Evolutionary conservation across 163 green algal genomes (phyloP).

Genomic region (Chlorella variabilis): DNA sequence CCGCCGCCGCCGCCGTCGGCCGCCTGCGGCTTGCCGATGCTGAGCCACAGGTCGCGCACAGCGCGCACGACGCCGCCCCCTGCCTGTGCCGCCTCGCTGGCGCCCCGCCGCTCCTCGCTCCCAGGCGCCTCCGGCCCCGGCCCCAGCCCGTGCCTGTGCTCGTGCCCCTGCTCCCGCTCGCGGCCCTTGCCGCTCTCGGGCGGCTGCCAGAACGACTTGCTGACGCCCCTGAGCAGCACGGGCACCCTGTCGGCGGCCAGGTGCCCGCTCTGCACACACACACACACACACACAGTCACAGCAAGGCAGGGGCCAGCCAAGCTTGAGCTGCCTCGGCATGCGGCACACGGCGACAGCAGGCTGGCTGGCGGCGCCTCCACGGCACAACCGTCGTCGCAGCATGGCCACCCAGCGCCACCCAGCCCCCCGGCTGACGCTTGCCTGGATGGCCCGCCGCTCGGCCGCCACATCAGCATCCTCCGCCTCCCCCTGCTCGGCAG

Average conservation of each 20-base stretch:
- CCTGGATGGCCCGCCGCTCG: conserved; percentile 60
- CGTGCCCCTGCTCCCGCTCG: not conserved
- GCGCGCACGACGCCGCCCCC: conserved; percentile 49
- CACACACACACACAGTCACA: not conserved
- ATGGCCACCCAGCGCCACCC: no score
- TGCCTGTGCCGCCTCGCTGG: no score
- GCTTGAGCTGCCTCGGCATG: no score
- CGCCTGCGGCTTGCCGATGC: conserved; percentile 23
- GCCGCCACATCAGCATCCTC: conserved; percentile 59
- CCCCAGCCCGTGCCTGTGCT: not conserved
- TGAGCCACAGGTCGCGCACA: conserved; percentile 53
- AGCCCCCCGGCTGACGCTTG: no score
- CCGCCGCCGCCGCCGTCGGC: not conserved
- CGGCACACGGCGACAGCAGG: no score
- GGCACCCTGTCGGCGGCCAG: not conserved
- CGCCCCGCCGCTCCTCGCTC: no score
- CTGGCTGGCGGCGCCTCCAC: no score
- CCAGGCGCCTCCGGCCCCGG: not conserved
- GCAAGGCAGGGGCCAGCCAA: not conserved
- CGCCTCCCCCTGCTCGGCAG: not conserved
- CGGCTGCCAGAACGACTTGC: conserved; percentile 63
- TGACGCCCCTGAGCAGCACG: conserved; percentile 66
- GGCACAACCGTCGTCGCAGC: no score
- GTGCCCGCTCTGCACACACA: conserved; percentile 14
- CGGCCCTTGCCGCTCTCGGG: not conserved